These are phyloP conservation scores for Fusarium domesticum DNA, from an alignment of 2,329 filamentous ascomycete genomes.

Conservation along the genomic window DNA sequence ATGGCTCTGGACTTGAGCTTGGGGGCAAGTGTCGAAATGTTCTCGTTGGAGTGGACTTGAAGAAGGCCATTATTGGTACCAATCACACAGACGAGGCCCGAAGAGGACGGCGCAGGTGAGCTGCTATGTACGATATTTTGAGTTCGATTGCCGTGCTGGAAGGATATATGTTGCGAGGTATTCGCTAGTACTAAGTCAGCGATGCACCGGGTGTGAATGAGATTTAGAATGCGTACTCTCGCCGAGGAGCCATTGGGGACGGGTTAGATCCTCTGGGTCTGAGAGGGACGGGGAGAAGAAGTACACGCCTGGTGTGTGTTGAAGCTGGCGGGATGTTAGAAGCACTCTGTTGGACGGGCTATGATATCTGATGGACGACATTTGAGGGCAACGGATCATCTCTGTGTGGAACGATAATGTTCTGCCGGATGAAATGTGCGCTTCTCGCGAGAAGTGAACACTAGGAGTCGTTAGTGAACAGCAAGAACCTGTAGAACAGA, in stretches of 20 bases:
- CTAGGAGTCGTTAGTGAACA: slow-evolving; percentile 12
- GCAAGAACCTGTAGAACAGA: background rate
- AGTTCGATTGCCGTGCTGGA: slow-evolving; percentile 25
- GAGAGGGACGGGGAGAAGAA: slow-evolving; percentile 38
- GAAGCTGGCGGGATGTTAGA: slow-evolving; percentile 39
- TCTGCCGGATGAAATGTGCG: slow-evolving; percentile 17
- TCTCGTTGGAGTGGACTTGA: slow-evolving; percentile 32
- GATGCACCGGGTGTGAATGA: background rate
- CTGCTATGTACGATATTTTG: slow-evolving; percentile 40
- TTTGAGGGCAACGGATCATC: slow-evolving; percentile 37
- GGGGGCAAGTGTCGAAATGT: slow-evolving; percentile 36
- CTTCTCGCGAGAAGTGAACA: slow-evolving; percentile 21
- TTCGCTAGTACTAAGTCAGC: slow-evolving; percentile 25
- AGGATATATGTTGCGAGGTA: slow-evolving; percentile 33
- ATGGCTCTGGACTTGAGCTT: slow-evolving; percentile 15
- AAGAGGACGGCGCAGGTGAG: slow-evolving; percentile 40
- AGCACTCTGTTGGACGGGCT: slow-evolving; percentile 41
- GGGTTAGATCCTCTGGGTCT: slow-evolving; percentile 21
- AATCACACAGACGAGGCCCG: slow-evolving; percentile 43
- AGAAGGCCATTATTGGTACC: slow-evolving; percentile 50
- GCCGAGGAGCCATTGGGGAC: slow-evolving; percentile 40
- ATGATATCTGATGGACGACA: slow-evolving; percentile 50
- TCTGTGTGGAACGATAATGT: slow-evolving; percentile 30
- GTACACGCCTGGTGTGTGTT: slow-evolving; percentile 33
- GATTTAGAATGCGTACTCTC: slow-evolving; percentile 27